These are phyloP conservation scores for Daedalea quercina DNA, from an alignment of 768 basidiomycete species.

Conservation along the genomic window DNA sequence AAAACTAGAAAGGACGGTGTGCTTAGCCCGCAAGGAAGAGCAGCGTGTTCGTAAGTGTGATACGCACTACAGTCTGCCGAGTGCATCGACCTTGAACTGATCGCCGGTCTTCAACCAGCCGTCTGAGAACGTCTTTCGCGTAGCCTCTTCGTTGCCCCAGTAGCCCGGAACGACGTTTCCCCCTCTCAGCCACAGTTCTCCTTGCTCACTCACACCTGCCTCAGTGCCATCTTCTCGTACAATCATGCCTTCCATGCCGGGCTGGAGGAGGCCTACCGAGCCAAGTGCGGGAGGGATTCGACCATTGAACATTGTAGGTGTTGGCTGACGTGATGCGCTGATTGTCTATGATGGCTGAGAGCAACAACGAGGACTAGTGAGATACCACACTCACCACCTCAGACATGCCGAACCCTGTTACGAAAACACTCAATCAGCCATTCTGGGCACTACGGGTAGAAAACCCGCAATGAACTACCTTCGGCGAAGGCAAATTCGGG, in stretches of 20 bases:
- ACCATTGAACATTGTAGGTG: conserved; percentile 4
- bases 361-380: background rate
- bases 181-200: conserved; percentile 58
- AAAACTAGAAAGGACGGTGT: conserved; percentile 48
- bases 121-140: conserved; percentile 55
- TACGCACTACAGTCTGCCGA: conserved; percentile 61
- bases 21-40: background rate
- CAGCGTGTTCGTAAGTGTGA: background rate
- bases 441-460: background rate
- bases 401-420: conserved; percentile 52
- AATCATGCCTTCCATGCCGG: conserved; percentile 61
- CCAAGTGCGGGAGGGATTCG: conserved; percentile 24
- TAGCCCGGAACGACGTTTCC: conserved; percentile 59
- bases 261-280: conserved; percentile 50
- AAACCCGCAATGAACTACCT: conserved; percentile 29
- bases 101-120: conserved; percentile 80
- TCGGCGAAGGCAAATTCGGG: conserved; percentile 18
- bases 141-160: conserved; percentile 65
- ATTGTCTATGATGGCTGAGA: conserved; percentile 3
- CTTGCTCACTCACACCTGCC: conserved; percentile 49
- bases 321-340: background rate
- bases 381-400: conserved; percentile 17
- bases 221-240: conserved; percentile 52
- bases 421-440: too few species aligned
- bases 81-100: conserved; percentile 50